A percentile compares a stretch with the other conserved stretches of the same genome.
phyloP scores from a whole-genome alignment of 352 stramenopile species.

The Pythium apleroticum region DNA sequence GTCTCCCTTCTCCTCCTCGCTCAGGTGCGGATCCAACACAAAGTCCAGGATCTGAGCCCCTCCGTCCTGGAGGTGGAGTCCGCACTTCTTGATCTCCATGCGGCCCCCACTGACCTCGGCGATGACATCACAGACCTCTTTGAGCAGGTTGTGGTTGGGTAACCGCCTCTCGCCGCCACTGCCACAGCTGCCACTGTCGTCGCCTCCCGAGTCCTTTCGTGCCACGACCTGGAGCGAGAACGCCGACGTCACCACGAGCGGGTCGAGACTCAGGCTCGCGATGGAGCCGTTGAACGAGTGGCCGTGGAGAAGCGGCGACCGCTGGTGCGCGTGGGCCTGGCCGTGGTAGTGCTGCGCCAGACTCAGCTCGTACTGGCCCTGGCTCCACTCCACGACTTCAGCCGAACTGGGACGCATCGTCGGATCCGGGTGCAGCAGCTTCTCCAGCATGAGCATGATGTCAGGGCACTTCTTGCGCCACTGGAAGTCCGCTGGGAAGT shows the following conservation, averaged over 20 bases:
- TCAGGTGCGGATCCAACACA: slow-evolving; percentile 51
- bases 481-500: slow-evolving; percentile 52
- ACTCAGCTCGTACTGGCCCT: slow-evolving; percentile 69
- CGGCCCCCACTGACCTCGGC: slow-evolving; percentile 48
- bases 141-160: slow-evolving; percentile 87
- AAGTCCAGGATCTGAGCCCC: slow-evolving; percentile 79
- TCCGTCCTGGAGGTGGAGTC: slow-evolving; percentile 67
- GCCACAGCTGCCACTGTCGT: slow-evolving; percentile 28
- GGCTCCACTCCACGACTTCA: slow-evolving; percentile 77
- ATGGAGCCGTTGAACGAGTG: slow-evolving; percentile 24
- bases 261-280: slow-evolving; percentile 13
- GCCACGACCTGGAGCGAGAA: slow-evolving; percentile 69
- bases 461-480: slow-evolving; percentile 59
- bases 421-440: slow-evolving; percentile 58
- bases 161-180: slow-evolving; percentile 43
- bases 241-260: neutral
- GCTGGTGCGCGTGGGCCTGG: slow-evolving; percentile 15
- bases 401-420: slow-evolving; percentile 50
- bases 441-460: slow-evolving; percentile 67
- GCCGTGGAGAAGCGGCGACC: slow-evolving; percentile 21
- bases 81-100: slow-evolving; percentile 84
- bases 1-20: slow-evolving; percentile 15
- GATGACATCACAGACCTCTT: slow-evolving; percentile 82
- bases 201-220: slow-evolving; percentile 35
- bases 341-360: slow-evolving; percentile 42